These are phyloP conservation scores for Obelidium mucronatum DNA, from an alignment of 192 early-diverging fungal species.

Conservation along the genomic window DNA sequence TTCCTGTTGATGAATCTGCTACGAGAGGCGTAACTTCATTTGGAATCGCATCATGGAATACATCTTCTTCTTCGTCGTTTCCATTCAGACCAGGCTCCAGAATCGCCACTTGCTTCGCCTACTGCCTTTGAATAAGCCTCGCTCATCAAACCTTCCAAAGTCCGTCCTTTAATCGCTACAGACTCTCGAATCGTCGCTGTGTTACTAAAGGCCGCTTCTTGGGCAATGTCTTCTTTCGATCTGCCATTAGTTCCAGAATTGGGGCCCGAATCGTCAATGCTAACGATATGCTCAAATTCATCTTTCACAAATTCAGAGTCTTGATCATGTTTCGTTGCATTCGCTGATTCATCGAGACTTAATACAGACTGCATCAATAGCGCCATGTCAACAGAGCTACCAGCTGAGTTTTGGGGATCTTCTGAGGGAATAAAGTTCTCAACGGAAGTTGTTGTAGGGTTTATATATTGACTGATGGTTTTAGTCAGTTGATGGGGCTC, in stretches of 20 bases:
- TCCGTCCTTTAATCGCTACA: too few species aligned
- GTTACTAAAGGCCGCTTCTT: too few species aligned
- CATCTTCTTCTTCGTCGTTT: neutral
- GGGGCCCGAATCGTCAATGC: constrained; percentile 1
- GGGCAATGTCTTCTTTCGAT: too few species aligned
- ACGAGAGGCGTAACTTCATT: too few species aligned
- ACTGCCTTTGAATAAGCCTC: too few species aligned
- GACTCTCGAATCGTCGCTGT: too few species aligned
- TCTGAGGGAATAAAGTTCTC: neutral
- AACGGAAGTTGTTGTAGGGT: neutral
- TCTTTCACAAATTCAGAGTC: neutral
- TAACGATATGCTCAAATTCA: neutral
- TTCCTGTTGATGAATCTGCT: too few species aligned
- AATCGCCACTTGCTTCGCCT: neutral
- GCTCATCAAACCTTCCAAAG: too few species aligned
- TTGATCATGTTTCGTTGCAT: neutral
- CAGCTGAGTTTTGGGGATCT: neutral
- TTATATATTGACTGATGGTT: neutral
- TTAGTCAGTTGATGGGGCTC: neutral
- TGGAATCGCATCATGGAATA: neutral
- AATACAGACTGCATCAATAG: constrained; percentile 17
- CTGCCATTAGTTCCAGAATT: too few species aligned
- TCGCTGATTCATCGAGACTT: constrained; percentile 1
- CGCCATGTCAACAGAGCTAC: constrained; percentile 1
- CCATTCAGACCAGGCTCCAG: neutral